A percentile compares a stretch with the other conserved stretches of the same genome.
Conservation (phyloP, 2,329 filamentous ascomycete genomes). For the Claviceps monticola region DNA sequence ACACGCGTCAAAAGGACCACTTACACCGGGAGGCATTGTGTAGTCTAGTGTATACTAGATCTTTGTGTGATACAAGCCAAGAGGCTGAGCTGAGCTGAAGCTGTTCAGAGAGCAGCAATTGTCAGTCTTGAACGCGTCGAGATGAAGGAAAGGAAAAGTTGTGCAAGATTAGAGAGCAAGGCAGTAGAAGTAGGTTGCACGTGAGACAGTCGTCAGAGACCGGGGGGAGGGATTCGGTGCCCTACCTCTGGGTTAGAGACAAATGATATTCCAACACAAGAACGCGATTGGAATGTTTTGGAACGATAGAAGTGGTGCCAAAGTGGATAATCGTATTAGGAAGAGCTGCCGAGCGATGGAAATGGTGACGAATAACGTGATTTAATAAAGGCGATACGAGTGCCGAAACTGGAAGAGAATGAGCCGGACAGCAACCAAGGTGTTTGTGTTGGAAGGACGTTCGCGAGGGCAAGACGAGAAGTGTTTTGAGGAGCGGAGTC, state of each 20-base stretch:
- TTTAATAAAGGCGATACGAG: conserved; percentile 8
- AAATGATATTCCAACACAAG: conserved; percentile 18
- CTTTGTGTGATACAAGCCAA: conserved; percentile 6
- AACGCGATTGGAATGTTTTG: conserved; percentile 24
- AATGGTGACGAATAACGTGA: conserved; percentile 12
- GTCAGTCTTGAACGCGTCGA: conserved; percentile 10
- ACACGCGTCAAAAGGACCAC: conserved; percentile 6
- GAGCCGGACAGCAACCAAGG: conserved; percentile 15
- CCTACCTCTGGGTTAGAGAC: conserved; percentile 23
- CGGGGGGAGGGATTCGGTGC: conserved; percentile 12
- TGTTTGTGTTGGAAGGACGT: conserved; percentile 21
- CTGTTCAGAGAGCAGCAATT: conserved; percentile 2
- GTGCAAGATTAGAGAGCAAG: conserved; percentile 2
- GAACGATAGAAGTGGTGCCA: conserved; percentile 14
- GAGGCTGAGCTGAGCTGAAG: conserved; percentile 8
- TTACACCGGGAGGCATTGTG: conserved; percentile 23
- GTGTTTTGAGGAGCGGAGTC: conserved; percentile 24
- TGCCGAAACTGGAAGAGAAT: conserved; percentile 10
- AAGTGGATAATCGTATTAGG: conserved; percentile 18
- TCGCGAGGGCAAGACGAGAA: conserved; percentile 20
- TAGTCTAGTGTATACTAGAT: conserved; percentile 12
- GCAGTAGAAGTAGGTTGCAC: conserved; percentile 8
- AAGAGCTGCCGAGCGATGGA: conserved; percentile 11
- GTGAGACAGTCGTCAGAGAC: conserved; percentile 19
- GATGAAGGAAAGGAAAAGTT: conserved; percentile 4